Evolutionary conservation across 2,329 filamentous ascomycete genomes (phyloP), one percentile per base, ranked within the genome.

Genomic region (Colletotrichum cordylinicola): DNA sequence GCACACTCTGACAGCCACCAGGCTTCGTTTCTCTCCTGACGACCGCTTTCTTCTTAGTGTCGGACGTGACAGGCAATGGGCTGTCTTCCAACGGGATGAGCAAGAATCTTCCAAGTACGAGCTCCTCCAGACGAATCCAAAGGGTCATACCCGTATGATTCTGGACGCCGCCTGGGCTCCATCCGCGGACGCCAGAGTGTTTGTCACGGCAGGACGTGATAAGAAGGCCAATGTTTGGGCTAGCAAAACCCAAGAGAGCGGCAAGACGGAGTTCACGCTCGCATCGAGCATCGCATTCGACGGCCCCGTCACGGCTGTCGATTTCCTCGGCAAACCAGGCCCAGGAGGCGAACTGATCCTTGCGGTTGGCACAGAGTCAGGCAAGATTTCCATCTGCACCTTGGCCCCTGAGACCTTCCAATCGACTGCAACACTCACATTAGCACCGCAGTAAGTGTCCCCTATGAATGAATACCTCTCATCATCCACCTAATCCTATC

Each of bases 61-160:
- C 2, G 96, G 97, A 3, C 89, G 97, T 75, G 97, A 99, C 84
- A 90, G 97, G 15, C 95, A 98, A 84, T 99, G 96, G 96, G 93
- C 93, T 1, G 87, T 98, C 1, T 99, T 96, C 82, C 86, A 91
- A 79, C 88, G 92, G 52, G 85, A 85, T 39, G 82, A 81, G 8
- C 82, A 79, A 39, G 80, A 78, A 37, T 60, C 72, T 2, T 79
- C 80, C 35, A 81, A 81, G 16, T 98, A 94, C 80, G 85, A 83
- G 29, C 86, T 93, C 4, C 83, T 91, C 52, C 87, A 93, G 77
- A 87, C 90, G 4, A 95, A 98, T 80, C 91, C 92, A 2, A 98
- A 98, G 85, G 96, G 95, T 0, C 97, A 99, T 83, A 90, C 94
- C 6, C 90, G 97, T 75, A 98, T 99, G 96, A 96, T 99, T 61